Evolutionary conservation across 2,329 filamentous ascomycete genomes (phyloP).

Genomic region (Fusarium chlamydosporum): DNA sequence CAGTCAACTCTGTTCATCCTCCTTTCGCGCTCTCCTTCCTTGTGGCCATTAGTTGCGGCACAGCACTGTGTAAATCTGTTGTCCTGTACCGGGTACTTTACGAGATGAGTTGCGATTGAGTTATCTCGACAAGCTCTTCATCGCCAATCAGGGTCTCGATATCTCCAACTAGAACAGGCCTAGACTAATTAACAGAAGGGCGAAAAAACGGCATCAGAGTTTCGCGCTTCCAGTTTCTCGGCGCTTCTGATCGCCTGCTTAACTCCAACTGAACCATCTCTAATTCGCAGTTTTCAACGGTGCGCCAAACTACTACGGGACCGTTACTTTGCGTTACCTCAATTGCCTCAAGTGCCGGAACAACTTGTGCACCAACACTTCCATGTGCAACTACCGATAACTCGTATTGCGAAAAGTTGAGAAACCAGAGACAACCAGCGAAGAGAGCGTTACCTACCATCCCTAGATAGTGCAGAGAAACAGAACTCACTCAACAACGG

Average conservation of each 20-base stretch:
- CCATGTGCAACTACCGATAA: slow-evolving; percentile 45
- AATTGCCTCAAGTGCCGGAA: slow-evolving; percentile 40
- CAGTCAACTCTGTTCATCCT: slow-evolving; percentile 29
- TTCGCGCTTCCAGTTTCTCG: slow-evolving; percentile 42
- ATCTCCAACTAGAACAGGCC: slow-evolving; percentile 33
- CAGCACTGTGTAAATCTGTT: slow-evolving; percentile 42
- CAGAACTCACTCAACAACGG: slow-evolving; percentile 25
- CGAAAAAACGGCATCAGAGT: slow-evolving; percentile 40
- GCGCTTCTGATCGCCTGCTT: slow-evolving; percentile 26
- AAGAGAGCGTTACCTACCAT: slow-evolving; percentile 1
- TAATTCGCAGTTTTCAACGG: slow-evolving; percentile 37
- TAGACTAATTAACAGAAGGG: slow-evolving; percentile 13
- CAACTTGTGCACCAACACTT: slow-evolving; percentile 37
- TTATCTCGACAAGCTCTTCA: slow-evolving; percentile 13
- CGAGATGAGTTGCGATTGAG: slow-evolving; percentile 23
- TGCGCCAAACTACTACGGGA: slow-evolving; percentile 39
- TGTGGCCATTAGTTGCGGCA: slow-evolving; percentile 44
- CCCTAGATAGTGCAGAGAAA: slow-evolving; percentile 26
- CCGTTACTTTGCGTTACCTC: slow-evolving; percentile 41
- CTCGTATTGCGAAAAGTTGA: slow-evolving; percentile 45
- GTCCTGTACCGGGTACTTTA: slow-evolving; percentile 41
- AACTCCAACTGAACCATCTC: slow-evolving; percentile 23
- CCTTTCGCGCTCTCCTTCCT: slow-evolving; percentile 42
- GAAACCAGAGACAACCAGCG: slow-evolving; percentile 36
- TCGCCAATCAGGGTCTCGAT: slow-evolving; percentile 31